Evolutionary conservation across 2,329 filamentous ascomycete genomes (phyloP).

Genomic region (Clonostachys chloroleuca): DNA sequence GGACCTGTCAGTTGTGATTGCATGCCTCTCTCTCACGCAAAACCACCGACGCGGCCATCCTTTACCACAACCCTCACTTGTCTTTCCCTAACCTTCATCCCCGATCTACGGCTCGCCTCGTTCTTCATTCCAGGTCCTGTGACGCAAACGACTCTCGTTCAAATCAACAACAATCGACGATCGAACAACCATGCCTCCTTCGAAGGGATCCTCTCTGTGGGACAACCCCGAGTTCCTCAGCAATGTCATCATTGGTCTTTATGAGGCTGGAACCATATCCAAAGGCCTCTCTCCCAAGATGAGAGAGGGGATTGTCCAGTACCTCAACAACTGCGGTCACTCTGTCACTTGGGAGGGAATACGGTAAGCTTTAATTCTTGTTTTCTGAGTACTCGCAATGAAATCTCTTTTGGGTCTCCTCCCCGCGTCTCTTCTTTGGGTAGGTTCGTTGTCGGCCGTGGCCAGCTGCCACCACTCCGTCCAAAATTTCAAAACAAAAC

Average conservation of each 20-base stretch:
- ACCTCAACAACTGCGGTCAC: slow-evolving; percentile 23
- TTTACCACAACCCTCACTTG: not conserved
- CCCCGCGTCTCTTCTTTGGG: not conserved
- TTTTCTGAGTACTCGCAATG: not conserved
- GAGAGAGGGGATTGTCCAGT: slow-evolving; percentile 20
- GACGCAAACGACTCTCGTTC: too few relatives aligned
- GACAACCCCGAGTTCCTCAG: slow-evolving; percentile 23
- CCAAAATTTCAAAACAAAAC: too few relatives aligned
- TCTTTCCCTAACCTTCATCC: not conserved
- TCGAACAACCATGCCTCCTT: not conserved
- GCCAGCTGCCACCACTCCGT: too few relatives aligned
- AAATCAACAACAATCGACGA: not conserved
- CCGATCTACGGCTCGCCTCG: too few relatives aligned
- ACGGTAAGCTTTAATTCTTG: slow-evolving; percentile 25
- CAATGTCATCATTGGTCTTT: slow-evolving; percentile 24
- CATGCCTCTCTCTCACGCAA: too few relatives aligned
- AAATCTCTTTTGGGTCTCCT: slow-evolving; percentile 2
- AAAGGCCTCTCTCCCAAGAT: slow-evolving; percentile 17
- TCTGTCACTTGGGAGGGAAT: slow-evolving; percentile 37
- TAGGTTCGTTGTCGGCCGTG: too few relatives aligned
- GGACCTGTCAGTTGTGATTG: too few relatives aligned
- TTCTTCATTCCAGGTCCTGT: too few relatives aligned
- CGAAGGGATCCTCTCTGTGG: slow-evolving; percentile 13
- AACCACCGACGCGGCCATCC: too few relatives aligned
- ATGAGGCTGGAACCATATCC: slow-evolving; percentile 15